phyloP scores from a whole-genome alignment of 208 protist genomes.

The Trypanosoma grayi region DNA sequence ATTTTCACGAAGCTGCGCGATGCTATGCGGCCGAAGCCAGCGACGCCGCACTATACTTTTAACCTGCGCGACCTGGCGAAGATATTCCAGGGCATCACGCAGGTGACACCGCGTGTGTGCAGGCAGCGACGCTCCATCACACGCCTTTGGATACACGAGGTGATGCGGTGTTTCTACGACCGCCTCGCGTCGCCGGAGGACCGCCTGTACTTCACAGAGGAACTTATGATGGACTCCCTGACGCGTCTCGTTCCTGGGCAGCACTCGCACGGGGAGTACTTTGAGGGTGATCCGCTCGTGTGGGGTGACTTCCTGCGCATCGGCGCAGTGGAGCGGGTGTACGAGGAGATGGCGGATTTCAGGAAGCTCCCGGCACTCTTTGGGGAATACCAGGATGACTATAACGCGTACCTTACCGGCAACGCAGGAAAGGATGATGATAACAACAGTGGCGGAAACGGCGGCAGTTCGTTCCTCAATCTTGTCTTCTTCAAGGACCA shows the following conservation, averaged over 20 bases:
- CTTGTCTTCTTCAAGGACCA: constrained; percentile 95
- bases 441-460: constrained; percentile 18
- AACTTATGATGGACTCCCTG: constrained; percentile 86
- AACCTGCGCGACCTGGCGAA: constrained; percentile 97
- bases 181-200: constrained; percentile 95
- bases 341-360: constrained; percentile 87
- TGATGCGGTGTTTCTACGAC: constrained; percentile 96
- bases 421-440: constrained; percentile 28
- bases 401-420: constrained; percentile 69
- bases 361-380: constrained; percentile 69
- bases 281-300: constrained; percentile 74
- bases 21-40: constrained; percentile 93
- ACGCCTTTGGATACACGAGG: constrained; percentile 96
- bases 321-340: constrained; percentile 79
- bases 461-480: constrained; percentile 37
- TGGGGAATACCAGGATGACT: constrained; percentile 93
- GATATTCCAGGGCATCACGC: constrained; percentile 94
- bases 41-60: constrained; percentile 98
- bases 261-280: constrained; percentile 51
- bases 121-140: constrained; percentile 50
- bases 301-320: constrained; percentile 95
- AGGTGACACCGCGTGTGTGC: constrained; percentile 88
- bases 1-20: constrained; percentile 91
- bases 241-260: constrained; percentile 63
- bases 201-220: constrained; percentile 89